Evolutionary conservation across 208 protist species (phyloP), one percentile per base, ranked within the genome.

Genomic region (Wallacemonas rigidus): DNA sequence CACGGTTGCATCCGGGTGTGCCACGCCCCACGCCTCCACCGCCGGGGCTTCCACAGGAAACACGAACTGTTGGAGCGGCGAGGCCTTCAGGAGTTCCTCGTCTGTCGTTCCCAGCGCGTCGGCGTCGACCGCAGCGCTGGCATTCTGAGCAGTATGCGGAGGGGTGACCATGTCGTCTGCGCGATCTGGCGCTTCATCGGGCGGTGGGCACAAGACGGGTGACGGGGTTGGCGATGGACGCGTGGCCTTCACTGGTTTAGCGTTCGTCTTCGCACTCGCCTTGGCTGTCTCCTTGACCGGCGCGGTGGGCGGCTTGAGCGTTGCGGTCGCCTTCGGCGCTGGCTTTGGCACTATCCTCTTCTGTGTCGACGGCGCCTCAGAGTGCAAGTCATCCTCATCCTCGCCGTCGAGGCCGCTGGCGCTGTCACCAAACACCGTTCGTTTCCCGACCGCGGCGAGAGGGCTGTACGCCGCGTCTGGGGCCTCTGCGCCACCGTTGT

Each of bases 21-120:
- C 55, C 26, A 76, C 76, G 14, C 86, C 88, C 88, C 88, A 89
- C 55, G 86, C 76, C 63, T 80, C 80, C 11, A 89, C 74, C 11
- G 74, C 65, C 12, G 65, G 76, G 45, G 57, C 62, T 14, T 60
- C 60, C 15, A 39, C 39, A 4, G 72, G 69, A 17, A 83, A 50
- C 9, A 75, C 67, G 48, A 71, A 58, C 26, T 71, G 47, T 6
- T 57, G 6, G 2, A 71, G 67, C 15, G 51, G 53, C 3, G 67
- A 71, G 36, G 58, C 51, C 36, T 50, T 57, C 9, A 67, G 8
- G 58, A 73, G 40, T 14, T 67, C 44, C 9, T 51, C 41, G 56
- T 41, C 36, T 36, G 56, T 62, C 35, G 2, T 62, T n/a, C n/a
- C 38, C 9, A 26, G 6, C 14, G 56, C 14, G 9, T 58, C n/a